These are phyloP conservation scores for Sordariomycetes sp. DNA, from an alignment of 2,329 filamentous ascomycete genomes.

Conservation along the genomic window DNA sequence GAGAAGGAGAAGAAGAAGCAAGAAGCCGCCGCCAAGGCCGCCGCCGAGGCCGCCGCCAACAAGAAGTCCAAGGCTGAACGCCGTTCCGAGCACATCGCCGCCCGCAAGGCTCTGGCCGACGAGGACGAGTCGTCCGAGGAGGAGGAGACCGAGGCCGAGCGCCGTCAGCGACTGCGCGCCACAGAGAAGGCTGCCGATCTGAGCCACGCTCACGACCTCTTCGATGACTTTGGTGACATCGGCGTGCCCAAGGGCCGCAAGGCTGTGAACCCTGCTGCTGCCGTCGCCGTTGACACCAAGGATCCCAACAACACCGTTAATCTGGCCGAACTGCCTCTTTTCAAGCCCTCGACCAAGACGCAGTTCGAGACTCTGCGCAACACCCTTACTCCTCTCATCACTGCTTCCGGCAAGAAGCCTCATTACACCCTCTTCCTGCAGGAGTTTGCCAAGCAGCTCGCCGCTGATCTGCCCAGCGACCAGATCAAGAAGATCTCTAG, in stretches of 20 bases:
- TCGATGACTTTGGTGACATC: constrained; percentile 72
- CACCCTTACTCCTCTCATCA: constrained; percentile 70
- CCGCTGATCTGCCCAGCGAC: constrained; percentile 78
- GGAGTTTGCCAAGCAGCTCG: constrained; percentile 81
- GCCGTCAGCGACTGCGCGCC: constrained; percentile 63
- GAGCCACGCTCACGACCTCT: constrained; percentile 82
- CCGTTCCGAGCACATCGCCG: constrained; percentile 67
- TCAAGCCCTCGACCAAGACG: constrained; percentile 80
- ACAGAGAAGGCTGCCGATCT: constrained; percentile 86
- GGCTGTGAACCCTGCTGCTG: constrained; percentile 52
- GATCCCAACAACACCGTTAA: constrained; percentile 77
- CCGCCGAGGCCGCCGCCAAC: constrained; percentile 76
- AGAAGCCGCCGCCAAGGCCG: constrained; percentile 81
- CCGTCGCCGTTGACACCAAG: constrained; percentile 58
- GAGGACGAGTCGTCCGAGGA: constrained; percentile 47
- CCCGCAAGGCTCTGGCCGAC: constrained; percentile 42
- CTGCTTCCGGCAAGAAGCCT: constrained; percentile 70
- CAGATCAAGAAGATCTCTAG: constrained; percentile 96
- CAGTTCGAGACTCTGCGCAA: constrained; percentile 77
- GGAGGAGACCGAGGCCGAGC: constrained; percentile 63
- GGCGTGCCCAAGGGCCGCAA: constrained; percentile 59
- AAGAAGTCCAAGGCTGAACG: constrained; percentile 87
- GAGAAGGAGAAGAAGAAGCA: constrained; percentile 86
- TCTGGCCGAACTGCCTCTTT: constrained; percentile 68
- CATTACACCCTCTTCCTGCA: constrained; percentile 86